A percentile compares a stretch with the other conserved stretches of the same genome.
Conservation (phyloP, 805 yeast genomes). For the Dipodascopsis tothii region DNA sequence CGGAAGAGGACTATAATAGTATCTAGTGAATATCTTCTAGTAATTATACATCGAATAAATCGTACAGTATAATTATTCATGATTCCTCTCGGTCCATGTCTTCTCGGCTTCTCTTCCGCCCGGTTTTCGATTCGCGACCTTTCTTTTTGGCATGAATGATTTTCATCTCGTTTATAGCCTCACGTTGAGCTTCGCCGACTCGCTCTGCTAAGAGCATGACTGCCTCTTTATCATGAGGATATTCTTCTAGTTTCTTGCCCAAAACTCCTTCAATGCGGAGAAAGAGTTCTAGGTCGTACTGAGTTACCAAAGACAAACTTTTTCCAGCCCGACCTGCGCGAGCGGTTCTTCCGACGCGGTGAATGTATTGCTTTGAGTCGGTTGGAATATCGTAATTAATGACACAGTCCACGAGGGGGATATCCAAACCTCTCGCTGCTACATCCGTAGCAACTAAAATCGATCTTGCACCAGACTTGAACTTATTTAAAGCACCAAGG, state of each 20-base stretch:
- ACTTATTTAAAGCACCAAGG: slow-evolving; percentile 85
- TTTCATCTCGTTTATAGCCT: slow-evolving; percentile 74
- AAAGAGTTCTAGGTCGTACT: slow-evolving; percentile 85
- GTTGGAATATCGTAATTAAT: slow-evolving; percentile 93
- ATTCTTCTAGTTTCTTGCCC: slow-evolving; percentile 76
- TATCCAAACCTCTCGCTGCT: slow-evolving; percentile 99
- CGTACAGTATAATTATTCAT: background rate
- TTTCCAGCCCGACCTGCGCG: slow-evolving; percentile 88
- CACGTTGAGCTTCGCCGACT: slow-evolving; percentile 86
- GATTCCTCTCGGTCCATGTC: slow-evolving; percentile 43
- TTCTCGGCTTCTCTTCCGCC: slow-evolving; percentile 33
- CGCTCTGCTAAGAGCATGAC: slow-evolving; percentile 73
- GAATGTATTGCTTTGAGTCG: slow-evolving; percentile 96
- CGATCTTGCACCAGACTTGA: slow-evolving; percentile 86
- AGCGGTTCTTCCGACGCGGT: slow-evolving; percentile 96
- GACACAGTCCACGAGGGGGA: slow-evolving; percentile 96
- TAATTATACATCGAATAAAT: background rate
- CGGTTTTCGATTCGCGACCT: slow-evolving; percentile 25
- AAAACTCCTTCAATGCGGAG: slow-evolving; percentile 83
- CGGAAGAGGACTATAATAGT: background rate
- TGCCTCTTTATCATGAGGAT: slow-evolving; percentile 66
- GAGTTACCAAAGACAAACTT: slow-evolving; percentile 82
- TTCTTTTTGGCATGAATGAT: slow-evolving; percentile 48
- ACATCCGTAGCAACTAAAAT: slow-evolving; percentile 98
- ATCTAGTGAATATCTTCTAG: background rate